Conservation (phyloP, 345 rosid species). For the Microcos paniculata region DNA sequence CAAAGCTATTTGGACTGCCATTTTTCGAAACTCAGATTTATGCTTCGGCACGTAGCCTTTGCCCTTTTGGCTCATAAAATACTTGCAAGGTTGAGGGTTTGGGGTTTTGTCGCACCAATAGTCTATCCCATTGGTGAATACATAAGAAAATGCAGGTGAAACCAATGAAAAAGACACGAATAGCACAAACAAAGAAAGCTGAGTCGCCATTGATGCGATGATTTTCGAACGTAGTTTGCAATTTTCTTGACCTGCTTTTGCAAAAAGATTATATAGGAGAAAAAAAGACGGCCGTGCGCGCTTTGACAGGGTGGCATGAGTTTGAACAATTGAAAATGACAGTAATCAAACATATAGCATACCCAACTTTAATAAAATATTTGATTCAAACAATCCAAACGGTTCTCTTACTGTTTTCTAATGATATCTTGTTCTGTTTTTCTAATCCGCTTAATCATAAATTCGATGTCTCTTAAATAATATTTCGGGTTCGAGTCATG, state of each 20-base stretch:
- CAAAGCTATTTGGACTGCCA: slow-evolving; percentile 47
- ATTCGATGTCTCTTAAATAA: too few species aligned
- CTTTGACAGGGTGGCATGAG: slow-evolving; percentile 7
- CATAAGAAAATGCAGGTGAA: slow-evolving; percentile 17
- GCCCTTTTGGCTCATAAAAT: slow-evolving; percentile 35
- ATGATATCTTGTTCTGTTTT: background rate
- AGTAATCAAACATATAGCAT: background rate
- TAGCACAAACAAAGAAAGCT: slow-evolving; percentile 7
- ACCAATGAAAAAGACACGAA: slow-evolving; percentile 15
- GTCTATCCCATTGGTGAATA: slow-evolving; percentile 29
- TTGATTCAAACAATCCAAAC: background rate
- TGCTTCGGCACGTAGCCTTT: slow-evolving; percentile 28
- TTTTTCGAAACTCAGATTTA: slow-evolving; percentile 46
- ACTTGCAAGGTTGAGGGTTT: slow-evolving; percentile 63
- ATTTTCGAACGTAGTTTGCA: background rate
- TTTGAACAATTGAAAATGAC: background rate
- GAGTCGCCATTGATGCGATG: slow-evolving; percentile 20
- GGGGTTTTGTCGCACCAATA: slow-evolving; percentile 80
- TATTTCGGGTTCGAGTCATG: too few species aligned
- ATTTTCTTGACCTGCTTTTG: background rate
- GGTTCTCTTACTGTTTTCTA: background rate
- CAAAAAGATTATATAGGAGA: background rate
- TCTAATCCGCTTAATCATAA: too few species aligned
- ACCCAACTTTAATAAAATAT: background rate
- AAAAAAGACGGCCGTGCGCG: background rate